phyloP scores from a whole-genome alignment of 1,284 basidiomycete genomes.

The Cystobasidium pallidum region DNA sequence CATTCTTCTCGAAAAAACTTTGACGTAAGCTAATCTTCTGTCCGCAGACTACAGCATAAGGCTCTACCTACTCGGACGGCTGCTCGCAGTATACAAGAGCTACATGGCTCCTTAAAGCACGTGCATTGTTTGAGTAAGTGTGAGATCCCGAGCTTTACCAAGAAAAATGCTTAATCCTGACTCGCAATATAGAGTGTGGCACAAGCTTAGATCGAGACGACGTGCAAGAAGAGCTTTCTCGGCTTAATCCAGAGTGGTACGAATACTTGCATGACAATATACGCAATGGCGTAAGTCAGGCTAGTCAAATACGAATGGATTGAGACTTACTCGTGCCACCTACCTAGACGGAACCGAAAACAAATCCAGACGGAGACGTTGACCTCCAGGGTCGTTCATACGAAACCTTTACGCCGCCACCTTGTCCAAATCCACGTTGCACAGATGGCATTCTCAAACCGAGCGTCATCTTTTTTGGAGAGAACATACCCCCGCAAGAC shows the following conservation, averaged over 20 bases:
- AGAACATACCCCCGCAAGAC: constrained; percentile 45
- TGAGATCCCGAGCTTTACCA: not conserved
- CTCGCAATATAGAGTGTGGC: constrained; percentile 58
- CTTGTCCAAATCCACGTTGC: constrained; percentile 39
- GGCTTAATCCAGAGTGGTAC: constrained; percentile 77
- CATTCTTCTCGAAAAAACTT: not conserved
- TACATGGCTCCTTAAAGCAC: constrained; percentile 87
- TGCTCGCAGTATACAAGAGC: constrained; percentile 67
- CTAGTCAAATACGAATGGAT: not conserved
- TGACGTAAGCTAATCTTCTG: not conserved
- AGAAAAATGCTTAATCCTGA: not conserved
- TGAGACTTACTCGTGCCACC: not conserved
- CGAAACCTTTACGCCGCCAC: constrained; percentile 43
- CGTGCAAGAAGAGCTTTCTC: constrained; percentile 75
- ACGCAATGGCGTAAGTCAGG: constrained; percentile 30
- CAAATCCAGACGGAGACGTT: constrained; percentile 74
- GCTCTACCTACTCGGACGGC: constrained; percentile 54
- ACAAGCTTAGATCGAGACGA: constrained; percentile 69
- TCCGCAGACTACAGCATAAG: constrained; percentile 71
- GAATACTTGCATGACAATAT: constrained; percentile 59
- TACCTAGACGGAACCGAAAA: constrained; percentile 63
- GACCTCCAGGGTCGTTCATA: constrained; percentile 44
- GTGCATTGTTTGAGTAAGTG: constrained; percentile 52
- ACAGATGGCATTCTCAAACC: constrained; percentile 45
- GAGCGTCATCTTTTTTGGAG: constrained; percentile 48